These are phyloP conservation scores for Penicillium canariense DNA, from an alignment of 495 filamentous ascomycete genomes.

Conservation along the genomic window DNA sequence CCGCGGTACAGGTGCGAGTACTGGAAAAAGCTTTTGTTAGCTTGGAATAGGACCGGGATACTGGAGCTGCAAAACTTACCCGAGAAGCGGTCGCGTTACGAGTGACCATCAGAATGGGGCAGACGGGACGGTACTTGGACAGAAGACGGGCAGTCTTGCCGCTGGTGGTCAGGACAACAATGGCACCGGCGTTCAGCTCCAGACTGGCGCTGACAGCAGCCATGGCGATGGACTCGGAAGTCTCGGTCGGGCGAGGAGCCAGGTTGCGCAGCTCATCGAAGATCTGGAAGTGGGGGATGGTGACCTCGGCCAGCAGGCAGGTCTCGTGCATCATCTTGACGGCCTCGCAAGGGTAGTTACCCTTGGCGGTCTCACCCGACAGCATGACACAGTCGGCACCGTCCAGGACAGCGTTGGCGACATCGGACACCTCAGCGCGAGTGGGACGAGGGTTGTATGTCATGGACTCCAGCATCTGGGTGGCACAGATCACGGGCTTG, in stretches of 20 bases:
- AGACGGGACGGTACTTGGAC: conserved; percentile 97
- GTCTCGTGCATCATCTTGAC: conserved; percentile 98
- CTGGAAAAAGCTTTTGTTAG: conserved; percentile 28
- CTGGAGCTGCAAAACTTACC: conserved; percentile 37
- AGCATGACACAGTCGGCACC: conserved; percentile 99
- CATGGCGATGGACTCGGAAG: conserved; percentile 91
- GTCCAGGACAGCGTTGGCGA: conserved; percentile 96
- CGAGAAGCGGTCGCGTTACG: conserved; percentile 78
- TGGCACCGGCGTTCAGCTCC: conserved; percentile 93
- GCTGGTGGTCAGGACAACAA: conserved; percentile 89
- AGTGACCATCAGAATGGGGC: conserved; percentile 98
- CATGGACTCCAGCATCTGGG: conserved; percentile 96
- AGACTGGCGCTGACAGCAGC: conserved; percentile 90
- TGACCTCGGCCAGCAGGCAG: conserved; percentile 91
- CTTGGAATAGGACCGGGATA: neutral
- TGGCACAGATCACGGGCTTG: conserved; percentile 95
- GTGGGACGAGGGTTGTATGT: conserved; percentile 98
- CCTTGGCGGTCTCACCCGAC: conserved; percentile 98
- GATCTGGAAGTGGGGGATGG: conserved; percentile 92
- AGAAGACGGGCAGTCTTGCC: conserved; percentile 89
- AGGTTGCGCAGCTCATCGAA: conserved; percentile 92
- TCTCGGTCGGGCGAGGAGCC: conserved; percentile 74
- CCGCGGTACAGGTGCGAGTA: conserved; percentile 96
- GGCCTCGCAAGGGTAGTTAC: conserved; percentile 86
- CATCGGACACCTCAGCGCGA: conserved; percentile 95